Evolutionary conservation across 2,329 filamentous ascomycete species (phyloP).

Genomic region (Aspergillus candidus): DNA sequence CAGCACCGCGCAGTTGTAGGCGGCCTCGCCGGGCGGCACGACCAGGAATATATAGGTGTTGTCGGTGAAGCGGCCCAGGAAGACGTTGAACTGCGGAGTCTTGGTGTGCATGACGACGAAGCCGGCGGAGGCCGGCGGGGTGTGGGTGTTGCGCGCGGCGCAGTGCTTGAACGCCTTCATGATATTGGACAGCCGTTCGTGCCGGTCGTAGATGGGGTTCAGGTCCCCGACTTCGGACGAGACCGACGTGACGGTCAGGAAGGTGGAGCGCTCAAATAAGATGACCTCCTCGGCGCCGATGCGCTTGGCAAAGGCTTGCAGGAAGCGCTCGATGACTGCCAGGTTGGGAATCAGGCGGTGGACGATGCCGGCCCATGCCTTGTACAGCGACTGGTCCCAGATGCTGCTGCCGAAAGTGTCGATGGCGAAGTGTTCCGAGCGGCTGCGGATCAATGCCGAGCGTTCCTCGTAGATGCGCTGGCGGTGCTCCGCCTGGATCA

Average conservation of each 20-base stretch:
- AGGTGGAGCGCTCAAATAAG: slow-evolving; percentile 91
- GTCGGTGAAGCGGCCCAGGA: slow-evolving; percentile 90
- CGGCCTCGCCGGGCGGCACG: slow-evolving; percentile 81
- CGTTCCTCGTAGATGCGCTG: slow-evolving; percentile 80
- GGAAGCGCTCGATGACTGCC: slow-evolving; percentile 75
- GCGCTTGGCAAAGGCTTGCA: slow-evolving; percentile 72
- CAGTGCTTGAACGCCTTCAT: slow-evolving; percentile 97
- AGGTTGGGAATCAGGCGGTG: slow-evolving; percentile 97
- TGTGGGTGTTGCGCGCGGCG: slow-evolving; percentile 41
- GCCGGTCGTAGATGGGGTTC: slow-evolving; percentile 88
- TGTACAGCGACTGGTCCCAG: slow-evolving; percentile 97
- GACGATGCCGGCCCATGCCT: slow-evolving; percentile 96
- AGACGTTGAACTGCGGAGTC: slow-evolving; percentile 72
- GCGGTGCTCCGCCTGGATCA: slow-evolving; percentile 74
- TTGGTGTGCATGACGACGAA: slow-evolving; percentile 46
- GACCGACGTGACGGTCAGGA: slow-evolving; percentile 91
- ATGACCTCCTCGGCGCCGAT: slow-evolving; percentile 92
- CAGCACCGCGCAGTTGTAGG: slow-evolving; percentile 83
- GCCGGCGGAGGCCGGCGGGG: slow-evolving; percentile 37
- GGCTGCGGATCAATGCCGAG: slow-evolving; percentile 67
- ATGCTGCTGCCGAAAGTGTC: slow-evolving; percentile 93
- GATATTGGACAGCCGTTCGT: slow-evolving; percentile 93
- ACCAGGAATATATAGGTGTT: slow-evolving; percentile 96
- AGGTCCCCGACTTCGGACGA: slow-evolving; percentile 65
- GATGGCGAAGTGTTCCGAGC: slow-evolving; percentile 66